Evolutionary conservation across 495 filamentous ascomycete genomes (phyloP), one percentile per base, ranked within the genome.

Genomic region (Penicillium dipodomyicola): DNA sequence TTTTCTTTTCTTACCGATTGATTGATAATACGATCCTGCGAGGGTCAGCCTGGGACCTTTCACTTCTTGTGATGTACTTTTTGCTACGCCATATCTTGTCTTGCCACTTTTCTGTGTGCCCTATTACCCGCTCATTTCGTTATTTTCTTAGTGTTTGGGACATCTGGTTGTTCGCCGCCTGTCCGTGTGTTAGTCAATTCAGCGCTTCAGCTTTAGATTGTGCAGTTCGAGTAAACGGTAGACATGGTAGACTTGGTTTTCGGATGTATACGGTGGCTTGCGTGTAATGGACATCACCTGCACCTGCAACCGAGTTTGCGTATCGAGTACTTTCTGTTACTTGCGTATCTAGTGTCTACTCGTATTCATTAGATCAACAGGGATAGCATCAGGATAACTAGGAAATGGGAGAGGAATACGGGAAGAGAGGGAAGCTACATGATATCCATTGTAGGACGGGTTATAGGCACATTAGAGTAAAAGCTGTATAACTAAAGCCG

Each of bases 1-100:
- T 63, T 57, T 52, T 52, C 42, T 52, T n/a, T 49, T 35, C 49
- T 52, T 52, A 52, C 45, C 40, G 29, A 52, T 52, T 45, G 41
- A 52, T 52, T 67, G 64, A 65, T 68, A 68, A 67, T 69, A 62
- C 57, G 61, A 66, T 60, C 56, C 58, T 57, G 55, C 59, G 57
- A 52, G 58, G 62, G 59, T 61, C 56, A 58, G 51, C 65, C 60
- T 65, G 61, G 65, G 72, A 65, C 70, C 67, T 71, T 69, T 65
- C 65, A 63, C 72, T 79, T 79, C 76, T 79, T 77, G 74, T 79
- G 72, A 79, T 77, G 76, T 79, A 79, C 71, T 77, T 77, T 77
- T 77, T 72, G 65, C 72, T 74, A 76, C 69, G 76, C 69, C 76
- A 77, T 77, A 74, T 76, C 72, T 77, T 74, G 70, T 61, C 58